A percentile compares a stretch with the other conserved stretches of the same genome.
phyloP scores from a whole-genome alignment of 139 green algal species.

The Picochlorum sp. region DNA sequence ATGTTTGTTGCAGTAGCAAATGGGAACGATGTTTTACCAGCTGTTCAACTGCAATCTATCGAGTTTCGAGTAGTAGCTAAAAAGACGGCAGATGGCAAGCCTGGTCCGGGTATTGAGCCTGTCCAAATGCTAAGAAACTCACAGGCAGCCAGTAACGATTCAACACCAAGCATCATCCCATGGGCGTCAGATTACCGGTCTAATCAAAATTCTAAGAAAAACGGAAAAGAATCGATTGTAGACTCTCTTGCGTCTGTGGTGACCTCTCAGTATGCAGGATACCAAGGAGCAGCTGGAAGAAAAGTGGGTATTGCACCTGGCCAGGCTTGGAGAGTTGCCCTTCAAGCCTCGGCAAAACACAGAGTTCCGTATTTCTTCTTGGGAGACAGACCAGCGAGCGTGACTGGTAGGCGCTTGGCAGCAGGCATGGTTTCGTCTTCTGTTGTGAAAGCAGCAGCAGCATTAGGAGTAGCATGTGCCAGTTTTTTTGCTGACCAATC shows the following conservation, averaged over 20 bases:
- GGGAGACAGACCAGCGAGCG: conserved; percentile 35
- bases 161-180: neutral
- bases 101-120: too few species aligned
- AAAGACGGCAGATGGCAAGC: neutral
- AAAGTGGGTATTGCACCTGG: conserved; percentile 40
- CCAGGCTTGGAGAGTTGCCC: conserved; percentile 54
- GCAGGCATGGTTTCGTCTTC: neutral
- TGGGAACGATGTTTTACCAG: neutral
- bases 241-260: conserved; percentile 17
- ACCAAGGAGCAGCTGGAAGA: conserved; percentile 31
- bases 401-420: conserved; percentile 36
- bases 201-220: neutral
- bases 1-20: neutral
- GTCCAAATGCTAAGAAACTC: too few species aligned
- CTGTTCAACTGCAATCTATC: neutral
- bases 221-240: neutral
- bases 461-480: conserved; percentile 2
- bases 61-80: neutral
- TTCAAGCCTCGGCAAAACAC: conserved; percentile 34
- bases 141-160: too few species aligned
- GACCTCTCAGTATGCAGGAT: conserved; percentile 29
- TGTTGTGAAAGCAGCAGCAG: conserved; percentile 15
- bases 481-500: neutral
- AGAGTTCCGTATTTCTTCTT: conserved; percentile 47
- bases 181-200: neutral